Conservation (phyloP, 140 eudicot genomes). For the Cichorium intybus region DNA sequence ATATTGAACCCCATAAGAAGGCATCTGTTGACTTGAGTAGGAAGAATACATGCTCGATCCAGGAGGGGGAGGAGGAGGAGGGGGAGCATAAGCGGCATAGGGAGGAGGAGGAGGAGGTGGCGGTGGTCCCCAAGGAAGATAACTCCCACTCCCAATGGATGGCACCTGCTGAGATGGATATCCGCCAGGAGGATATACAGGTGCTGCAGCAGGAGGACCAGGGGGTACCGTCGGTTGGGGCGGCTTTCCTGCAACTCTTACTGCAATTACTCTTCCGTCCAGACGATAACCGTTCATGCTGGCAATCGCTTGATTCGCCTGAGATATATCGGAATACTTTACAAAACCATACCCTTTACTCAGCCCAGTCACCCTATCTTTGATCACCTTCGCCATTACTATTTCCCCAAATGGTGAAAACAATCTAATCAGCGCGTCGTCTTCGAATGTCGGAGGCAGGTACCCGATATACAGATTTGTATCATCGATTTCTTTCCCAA, state of each 20-base stretch:
- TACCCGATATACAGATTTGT: constrained; percentile 87
- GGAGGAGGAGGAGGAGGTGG: constrained; percentile 65
- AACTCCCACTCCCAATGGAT: constrained; percentile 58
- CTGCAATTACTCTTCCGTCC: constrained; percentile 87
- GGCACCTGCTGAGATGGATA: constrained; percentile 73
- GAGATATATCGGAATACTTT: constrained; percentile 63
- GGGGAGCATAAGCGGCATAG: constrained; percentile 55
- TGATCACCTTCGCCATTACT: constrained; percentile 92
- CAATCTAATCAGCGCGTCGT: constrained; percentile 64
- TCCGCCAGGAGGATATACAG: constrained; percentile 52
- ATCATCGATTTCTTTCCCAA: constrained; percentile 74
- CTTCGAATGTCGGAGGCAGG: constrained; percentile 85
- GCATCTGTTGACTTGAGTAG: constrained; percentile 43
- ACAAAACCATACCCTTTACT: constrained; percentile 96
- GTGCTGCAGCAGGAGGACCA: constrained; percentile 54
- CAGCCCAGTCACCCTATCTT: constrained; percentile 62
- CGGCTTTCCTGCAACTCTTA: constrained; percentile 88
- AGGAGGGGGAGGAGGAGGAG: constrained; percentile 73
- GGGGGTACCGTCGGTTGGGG: constrained; percentile 83
- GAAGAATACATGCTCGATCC: constrained; percentile 59
- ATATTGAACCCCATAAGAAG: constrained; percentile 61
- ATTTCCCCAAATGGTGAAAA: constrained; percentile 86
- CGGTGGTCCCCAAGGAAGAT: constrained; percentile 81
- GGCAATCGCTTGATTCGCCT: constrained; percentile 75
- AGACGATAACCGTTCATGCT: constrained; percentile 82